Evolutionary conservation across 257 asterid species (phyloP).

Genomic region (Nicotiana noctiflora): DNA sequence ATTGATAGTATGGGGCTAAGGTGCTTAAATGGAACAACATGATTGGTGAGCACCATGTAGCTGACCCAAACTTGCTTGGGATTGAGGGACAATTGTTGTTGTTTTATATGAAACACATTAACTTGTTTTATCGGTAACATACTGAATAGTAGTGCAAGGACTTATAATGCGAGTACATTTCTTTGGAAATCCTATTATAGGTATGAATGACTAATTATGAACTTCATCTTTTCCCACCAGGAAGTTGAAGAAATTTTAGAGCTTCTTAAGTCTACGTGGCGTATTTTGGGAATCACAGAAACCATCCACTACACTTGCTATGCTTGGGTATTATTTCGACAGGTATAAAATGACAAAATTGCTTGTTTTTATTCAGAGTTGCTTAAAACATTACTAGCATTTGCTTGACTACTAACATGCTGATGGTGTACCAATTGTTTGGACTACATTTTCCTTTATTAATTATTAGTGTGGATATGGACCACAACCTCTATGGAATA

Average conservation of each 20-base stretch:
- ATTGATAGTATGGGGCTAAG: not conserved
- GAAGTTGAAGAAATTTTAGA: slow-evolving; percentile 99
- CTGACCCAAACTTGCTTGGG: not conserved
- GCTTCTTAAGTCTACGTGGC: slow-evolving; percentile 95
- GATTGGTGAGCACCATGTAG: not conserved
- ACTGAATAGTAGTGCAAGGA: not conserved
- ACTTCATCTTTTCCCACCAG: slow-evolving; percentile 34
- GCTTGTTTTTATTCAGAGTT: not conserved
- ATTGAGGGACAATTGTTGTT: not conserved
- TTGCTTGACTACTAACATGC: not conserved
- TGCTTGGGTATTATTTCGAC: slow-evolving; percentile 93
- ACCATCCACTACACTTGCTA: slow-evolving; percentile 86
- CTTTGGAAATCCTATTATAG: not conserved
- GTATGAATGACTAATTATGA: slow-evolving; percentile 2
- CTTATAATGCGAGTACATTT: not conserved
- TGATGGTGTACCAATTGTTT: not conserved
- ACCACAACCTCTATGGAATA: not conserved
- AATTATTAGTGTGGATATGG: not conserved
- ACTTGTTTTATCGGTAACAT: not conserved
- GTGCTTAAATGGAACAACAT: not conserved
- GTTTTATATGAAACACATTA: not conserved
- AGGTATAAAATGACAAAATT: slow-evolving; percentile 40
- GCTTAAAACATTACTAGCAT: not conserved
- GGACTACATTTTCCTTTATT: not conserved
- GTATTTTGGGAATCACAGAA: slow-evolving; percentile 88